These are phyloP conservation scores for Aethionema arabicum DNA, from an alignment of 345 rosid species.

Conservation along the genomic window DNA sequence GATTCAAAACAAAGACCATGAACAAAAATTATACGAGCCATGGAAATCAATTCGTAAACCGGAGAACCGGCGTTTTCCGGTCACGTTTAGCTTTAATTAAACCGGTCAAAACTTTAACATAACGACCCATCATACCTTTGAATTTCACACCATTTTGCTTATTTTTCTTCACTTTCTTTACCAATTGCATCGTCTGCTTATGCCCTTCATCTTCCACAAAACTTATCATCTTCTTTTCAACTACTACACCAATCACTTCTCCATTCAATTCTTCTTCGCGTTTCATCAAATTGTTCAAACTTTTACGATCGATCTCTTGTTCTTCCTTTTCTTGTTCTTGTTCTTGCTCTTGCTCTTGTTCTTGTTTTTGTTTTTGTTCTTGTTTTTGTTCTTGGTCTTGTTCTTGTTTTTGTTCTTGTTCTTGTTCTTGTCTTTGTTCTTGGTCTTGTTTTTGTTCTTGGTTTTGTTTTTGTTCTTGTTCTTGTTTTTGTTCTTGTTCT, in stretches of 20 bases:
- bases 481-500: no score
- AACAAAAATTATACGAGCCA: slow-evolving; percentile 5
- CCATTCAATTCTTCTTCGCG: slow-evolving; percentile 32
- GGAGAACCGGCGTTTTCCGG: slow-evolving; percentile 26
- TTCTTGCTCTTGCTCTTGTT: background rate
- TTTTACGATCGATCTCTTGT: slow-evolving; percentile 40
- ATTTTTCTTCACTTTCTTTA: slow-evolving; percentile 36
- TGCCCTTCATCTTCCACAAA: slow-evolving; percentile 44
- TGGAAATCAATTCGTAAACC: slow-evolving; percentile 24
- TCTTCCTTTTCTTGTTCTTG: slow-evolving; percentile 10
- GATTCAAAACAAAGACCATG: slow-evolving; percentile 14
- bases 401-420: slow-evolving; percentile 15
- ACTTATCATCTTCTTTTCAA: slow-evolving; percentile 30
- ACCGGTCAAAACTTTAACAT: slow-evolving; percentile 56
- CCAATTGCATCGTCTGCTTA: slow-evolving; percentile 49
- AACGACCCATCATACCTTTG: slow-evolving; percentile 61
- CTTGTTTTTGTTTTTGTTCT: background rate
- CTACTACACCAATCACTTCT: slow-evolving; percentile 10
- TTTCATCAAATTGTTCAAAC: slow-evolving; percentile 62
- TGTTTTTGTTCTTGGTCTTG: background rate
- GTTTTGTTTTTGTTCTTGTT: background rate
- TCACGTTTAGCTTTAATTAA: slow-evolving; percentile 55
- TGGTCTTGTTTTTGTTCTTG: slow-evolving; percentile 18
- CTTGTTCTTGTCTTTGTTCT: no score
- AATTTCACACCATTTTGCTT: slow-evolving; percentile 40